Base-by-base conservation (phyloP, 2,329 filamentous ascomycete genomes). In the Hypoxylon rubiginosum region DNA sequence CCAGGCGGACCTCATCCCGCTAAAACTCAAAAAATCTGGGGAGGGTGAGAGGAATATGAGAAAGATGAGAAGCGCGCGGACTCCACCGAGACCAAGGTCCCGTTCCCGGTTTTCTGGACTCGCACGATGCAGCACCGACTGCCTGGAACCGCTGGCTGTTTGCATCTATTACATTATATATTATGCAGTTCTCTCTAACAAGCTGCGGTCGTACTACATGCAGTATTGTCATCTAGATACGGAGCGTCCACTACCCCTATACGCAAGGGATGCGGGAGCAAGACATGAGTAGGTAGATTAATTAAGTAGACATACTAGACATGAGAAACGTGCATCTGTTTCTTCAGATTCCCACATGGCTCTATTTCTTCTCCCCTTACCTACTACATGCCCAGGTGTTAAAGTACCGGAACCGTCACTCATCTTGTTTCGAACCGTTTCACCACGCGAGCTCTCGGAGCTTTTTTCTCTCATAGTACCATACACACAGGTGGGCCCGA, bases 11-110 rank as follows among this genome's bases (percentile, higher is more conserved):
- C 46, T 43, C 50, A 34, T 54, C 57, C 66, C 66, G 63, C 64
- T 57, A 30, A 56, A 64, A 67, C 52, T 57, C 34, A 64, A 68
- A 67, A 68, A 66, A 66, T 24, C 66, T 55, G 52, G 66, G 66
- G 66, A 57, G 17, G 26, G 13, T 34, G 41, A 21, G 55, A 28
- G 19, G 45, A 11, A 10, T 26, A 3, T 36, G 32, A n/a, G 30
- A 13, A 11, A 10, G 17, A 3, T 36, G 32, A n/a, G 30, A 13
- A 10, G 32, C 4, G 21, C 49, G 51, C 30, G 59, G 51, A 24
- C 51, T 66, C 59, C 59, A 66, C 63, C 41, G 15, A 58, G 30
- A 24, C 45, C 45, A 24, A 48, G 32, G 26, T 13, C 26, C 39
- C 39, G 26, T 64, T 66, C 58, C 67, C 67, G 54, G 58, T 58